Evolutionary conservation across 1,284 basidiomycete species (phyloP).

Genomic region (Melampsora occidentalis): DNA sequence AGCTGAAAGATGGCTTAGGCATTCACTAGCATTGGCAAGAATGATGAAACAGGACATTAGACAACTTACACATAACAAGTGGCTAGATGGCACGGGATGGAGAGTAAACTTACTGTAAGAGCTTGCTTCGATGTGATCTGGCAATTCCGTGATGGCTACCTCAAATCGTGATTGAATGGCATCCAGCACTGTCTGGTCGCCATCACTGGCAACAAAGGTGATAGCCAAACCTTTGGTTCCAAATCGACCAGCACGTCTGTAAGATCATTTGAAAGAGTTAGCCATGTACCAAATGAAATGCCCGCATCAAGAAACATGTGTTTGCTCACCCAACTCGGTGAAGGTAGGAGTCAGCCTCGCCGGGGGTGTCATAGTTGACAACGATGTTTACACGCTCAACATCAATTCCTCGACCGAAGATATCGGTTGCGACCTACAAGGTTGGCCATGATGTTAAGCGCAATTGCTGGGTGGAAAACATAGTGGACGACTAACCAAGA

Average conservation of each 20-base stretch:
- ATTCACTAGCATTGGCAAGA: not conserved
- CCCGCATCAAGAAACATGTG: not conserved
- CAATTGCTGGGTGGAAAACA: not conserved
- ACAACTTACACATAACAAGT: not conserved
- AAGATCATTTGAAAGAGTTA: not conserved
- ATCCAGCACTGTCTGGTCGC: conserved; percentile 87
- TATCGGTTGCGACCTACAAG: conserved; percentile 72
- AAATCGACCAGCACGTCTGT: conserved; percentile 87
- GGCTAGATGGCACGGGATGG: not conserved
- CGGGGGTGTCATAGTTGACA: conserved; percentile 74
- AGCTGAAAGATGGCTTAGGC: not conserved
- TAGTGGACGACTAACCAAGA: conserved; percentile 58
- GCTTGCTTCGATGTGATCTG: conserved; percentile 80
- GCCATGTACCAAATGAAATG: not conserved
- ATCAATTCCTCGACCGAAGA: conserved; percentile 95
- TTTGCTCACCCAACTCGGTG: conserved; percentile 76
- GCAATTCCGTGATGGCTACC: conserved; percentile 85
- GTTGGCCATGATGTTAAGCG: not conserved
- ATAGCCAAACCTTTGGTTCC: conserved; percentile 99
- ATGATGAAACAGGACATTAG: not conserved
- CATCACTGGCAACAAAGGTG: conserved; percentile 88
- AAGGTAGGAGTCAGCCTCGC: conserved; percentile 95
- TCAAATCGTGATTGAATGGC: conserved; percentile 88
- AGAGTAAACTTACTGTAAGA: conserved; percentile 53
- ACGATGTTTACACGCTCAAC: conserved; percentile 97